These are phyloP conservation scores for Xylaria sp. DNA, from an alignment of 495 filamentous ascomycete genomes.

Conservation along the genomic window DNA sequence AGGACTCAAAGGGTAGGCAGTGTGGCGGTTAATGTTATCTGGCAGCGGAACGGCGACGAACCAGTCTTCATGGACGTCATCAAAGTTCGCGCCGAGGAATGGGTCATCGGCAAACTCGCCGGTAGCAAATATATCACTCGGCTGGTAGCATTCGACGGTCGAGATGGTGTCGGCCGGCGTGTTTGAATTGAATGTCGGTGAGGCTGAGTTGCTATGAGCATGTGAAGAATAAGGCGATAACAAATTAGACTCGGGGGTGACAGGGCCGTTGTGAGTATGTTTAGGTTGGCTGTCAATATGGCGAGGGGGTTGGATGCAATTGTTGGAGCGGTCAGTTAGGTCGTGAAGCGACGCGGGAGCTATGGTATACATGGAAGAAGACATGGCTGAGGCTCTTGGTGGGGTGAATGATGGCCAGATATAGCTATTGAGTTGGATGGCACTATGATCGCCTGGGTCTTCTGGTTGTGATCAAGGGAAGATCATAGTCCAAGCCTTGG, in stretches of 20 bases:
- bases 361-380: slow-evolving; percentile 42
- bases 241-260: slow-evolving; percentile 41
- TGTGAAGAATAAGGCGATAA: slow-evolving; percentile 52
- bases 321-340: slow-evolving; percentile 36
- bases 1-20: slow-evolving; percentile 41
- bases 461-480: slow-evolving; percentile 27
- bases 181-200: slow-evolving; percentile 47
- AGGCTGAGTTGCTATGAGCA: slow-evolving; percentile 46
- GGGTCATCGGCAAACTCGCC: slow-evolving; percentile 48
- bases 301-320: slow-evolving; percentile 36
- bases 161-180: slow-evolving; percentile 53
- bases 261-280: slow-evolving; percentile 31
- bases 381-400: slow-evolving; percentile 38
- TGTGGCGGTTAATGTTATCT: slow-evolving; percentile 33
- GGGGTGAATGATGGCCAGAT: slow-evolving; percentile 30
- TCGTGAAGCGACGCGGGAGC: slow-evolving; percentile 43
- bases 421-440: slow-evolving; percentile 36
- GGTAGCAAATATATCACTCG: slow-evolving; percentile 45
- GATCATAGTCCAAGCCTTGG: slow-evolving; percentile 35
- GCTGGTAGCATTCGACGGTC: slow-evolving; percentile 50
- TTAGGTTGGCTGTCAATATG: slow-evolving; percentile 32
- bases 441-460: slow-evolving; percentile 32
- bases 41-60: slow-evolving; percentile 31
- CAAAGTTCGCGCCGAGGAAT: slow-evolving; percentile 43
- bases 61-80: slow-evolving; percentile 18